phyloP scores from a whole-genome alignment of 371 early-diverging fungal species.

The Mycotypha africana region DNA sequence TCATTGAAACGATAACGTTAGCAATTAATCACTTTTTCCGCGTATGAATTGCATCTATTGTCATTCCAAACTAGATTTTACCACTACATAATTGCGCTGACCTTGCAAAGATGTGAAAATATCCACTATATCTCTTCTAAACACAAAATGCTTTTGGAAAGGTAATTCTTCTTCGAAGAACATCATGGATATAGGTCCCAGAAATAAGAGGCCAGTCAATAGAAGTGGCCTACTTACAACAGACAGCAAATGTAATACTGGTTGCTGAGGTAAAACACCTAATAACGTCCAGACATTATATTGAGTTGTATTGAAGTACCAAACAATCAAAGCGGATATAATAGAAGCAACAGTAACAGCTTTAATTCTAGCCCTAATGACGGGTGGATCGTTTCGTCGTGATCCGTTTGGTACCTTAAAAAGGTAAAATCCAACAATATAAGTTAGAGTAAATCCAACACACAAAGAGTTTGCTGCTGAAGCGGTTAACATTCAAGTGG shows the following conservation, averaged over 20 bases:
- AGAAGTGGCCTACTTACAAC: constrained; percentile 11
- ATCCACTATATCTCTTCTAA: constrained; percentile 13
- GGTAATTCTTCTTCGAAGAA: constrained; percentile 32
- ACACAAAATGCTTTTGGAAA: constrained; percentile 27
- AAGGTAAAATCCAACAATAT: constrained; percentile 37
- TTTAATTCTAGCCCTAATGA: constrained; percentile 36
- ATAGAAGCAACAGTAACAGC: constrained; percentile 27
- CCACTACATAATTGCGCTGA: constrained; percentile 41
- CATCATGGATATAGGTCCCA: constrained; percentile 44
- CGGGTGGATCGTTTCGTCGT: constrained; percentile 31
- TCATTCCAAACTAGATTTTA: too few relatives aligned
- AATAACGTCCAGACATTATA: too few relatives aligned
- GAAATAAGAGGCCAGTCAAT: constrained; percentile 34
- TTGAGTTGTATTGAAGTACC: background rate
- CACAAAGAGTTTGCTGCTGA: constrained; percentile 31
- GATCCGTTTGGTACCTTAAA: constrained; percentile 17
- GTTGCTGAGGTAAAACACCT: constrained; percentile 1
- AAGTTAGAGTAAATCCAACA: constrained; percentile 25
- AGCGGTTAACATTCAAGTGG: too few relatives aligned
- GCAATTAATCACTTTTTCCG: too few relatives aligned
- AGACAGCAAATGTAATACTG: background rate
- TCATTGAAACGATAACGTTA: too few relatives aligned
- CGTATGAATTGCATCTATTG: too few relatives aligned
- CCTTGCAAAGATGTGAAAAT: constrained; percentile 21
- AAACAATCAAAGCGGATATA: constrained; percentile 16